phyloP scores from a whole-genome alignment of 2,329 filamentous ascomycete genomes.

The Fusarium sp. region DNA sequence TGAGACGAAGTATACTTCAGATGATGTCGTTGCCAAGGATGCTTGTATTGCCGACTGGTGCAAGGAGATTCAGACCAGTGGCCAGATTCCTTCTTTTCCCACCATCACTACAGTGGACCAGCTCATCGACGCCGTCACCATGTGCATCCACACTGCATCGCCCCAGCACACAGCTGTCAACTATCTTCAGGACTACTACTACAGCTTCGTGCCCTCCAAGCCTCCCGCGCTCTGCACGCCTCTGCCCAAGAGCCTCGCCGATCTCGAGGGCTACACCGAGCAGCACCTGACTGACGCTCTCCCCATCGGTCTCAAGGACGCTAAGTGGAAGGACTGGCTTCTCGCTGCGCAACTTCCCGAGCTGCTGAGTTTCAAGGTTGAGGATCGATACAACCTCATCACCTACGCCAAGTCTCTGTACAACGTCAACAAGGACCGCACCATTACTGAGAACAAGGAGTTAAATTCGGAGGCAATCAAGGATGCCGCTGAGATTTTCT shows the following conservation, averaged over 20 bases:
- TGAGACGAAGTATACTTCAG: slow-evolving; percentile 12
- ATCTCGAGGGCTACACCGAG: slow-evolving; percentile 14
- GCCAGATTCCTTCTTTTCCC: slow-evolving; percentile 15
- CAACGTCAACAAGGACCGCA: slow-evolving; percentile 16
- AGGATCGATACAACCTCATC: slow-evolving; percentile 21
- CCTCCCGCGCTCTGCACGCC: slow-evolving; percentile 21
- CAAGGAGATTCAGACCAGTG: slow-evolving; percentile 18
- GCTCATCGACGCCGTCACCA: slow-evolving; percentile 31
- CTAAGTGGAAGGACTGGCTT: slow-evolving; percentile 35
- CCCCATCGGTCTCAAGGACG: slow-evolving; percentile 19
- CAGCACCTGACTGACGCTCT: slow-evolving; percentile 20
- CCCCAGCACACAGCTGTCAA: slow-evolving; percentile 33
- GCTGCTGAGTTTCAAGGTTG: slow-evolving; percentile 29
- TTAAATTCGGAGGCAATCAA: neutral
- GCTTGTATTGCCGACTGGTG: slow-evolving; percentile 6
- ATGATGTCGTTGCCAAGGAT: neutral
- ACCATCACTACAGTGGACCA: slow-evolving; percentile 28
- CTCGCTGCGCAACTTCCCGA: slow-evolving; percentile 16
- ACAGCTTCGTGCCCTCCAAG: slow-evolving; percentile 30
- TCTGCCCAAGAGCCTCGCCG: slow-evolving; percentile 2
- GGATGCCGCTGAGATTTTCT: neutral
- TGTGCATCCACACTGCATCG: slow-evolving; percentile 32
- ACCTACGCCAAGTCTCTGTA: slow-evolving; percentile 28
- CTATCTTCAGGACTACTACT: slow-evolving; percentile 34
- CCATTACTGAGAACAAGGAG: neutral